Conservation (phyloP, 306 rosid species). For the Geum urbanum region DNA sequence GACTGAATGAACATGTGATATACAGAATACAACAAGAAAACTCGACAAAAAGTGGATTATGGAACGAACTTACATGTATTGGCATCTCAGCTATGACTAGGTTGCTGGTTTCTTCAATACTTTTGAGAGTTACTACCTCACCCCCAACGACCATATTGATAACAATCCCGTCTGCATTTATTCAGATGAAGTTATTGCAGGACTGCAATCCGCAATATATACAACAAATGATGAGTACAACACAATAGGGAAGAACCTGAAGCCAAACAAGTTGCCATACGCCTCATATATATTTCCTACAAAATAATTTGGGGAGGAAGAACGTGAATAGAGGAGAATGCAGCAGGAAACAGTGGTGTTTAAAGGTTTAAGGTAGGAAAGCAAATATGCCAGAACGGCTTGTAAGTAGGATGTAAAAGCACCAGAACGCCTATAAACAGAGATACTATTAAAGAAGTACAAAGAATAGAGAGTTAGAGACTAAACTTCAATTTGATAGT, state of each 20-base stretch:
- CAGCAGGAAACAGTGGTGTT: background rate
- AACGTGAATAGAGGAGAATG: slow-evolving; percentile 17
- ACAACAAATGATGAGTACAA: slow-evolving; percentile 24
- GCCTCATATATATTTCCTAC: slow-evolving; percentile 85
- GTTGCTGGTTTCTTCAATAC: slow-evolving; percentile 72
- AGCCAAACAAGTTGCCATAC: slow-evolving; percentile 70
- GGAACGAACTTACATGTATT: slow-evolving; percentile 56
- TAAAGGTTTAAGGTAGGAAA: background rate
- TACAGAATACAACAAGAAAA: background rate
- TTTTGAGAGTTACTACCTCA: slow-evolving; percentile 74
- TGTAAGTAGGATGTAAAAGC: background rate
- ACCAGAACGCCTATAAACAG: slow-evolving; percentile 8
- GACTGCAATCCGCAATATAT: slow-evolving; percentile 20
- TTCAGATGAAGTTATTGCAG: slow-evolving; percentile 27
- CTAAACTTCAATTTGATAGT: slow-evolving; percentile 1
- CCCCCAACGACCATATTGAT: slow-evolving; percentile 96
- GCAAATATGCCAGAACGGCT: slow-evolving; percentile 2
- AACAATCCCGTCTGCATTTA: slow-evolving; percentile 71
- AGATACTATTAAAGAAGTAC: slow-evolving; percentile 12
- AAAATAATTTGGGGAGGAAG: slow-evolving; percentile 19
- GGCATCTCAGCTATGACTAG: slow-evolving; percentile 91
- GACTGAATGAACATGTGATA: background rate
- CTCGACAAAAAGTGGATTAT: background rate
- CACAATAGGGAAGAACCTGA: slow-evolving; percentile 54
- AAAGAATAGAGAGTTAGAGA: slow-evolving; percentile 9